phyloP scores from a whole-genome alignment of 768 basidiomycete species.

The Mycena rosella region DNA sequence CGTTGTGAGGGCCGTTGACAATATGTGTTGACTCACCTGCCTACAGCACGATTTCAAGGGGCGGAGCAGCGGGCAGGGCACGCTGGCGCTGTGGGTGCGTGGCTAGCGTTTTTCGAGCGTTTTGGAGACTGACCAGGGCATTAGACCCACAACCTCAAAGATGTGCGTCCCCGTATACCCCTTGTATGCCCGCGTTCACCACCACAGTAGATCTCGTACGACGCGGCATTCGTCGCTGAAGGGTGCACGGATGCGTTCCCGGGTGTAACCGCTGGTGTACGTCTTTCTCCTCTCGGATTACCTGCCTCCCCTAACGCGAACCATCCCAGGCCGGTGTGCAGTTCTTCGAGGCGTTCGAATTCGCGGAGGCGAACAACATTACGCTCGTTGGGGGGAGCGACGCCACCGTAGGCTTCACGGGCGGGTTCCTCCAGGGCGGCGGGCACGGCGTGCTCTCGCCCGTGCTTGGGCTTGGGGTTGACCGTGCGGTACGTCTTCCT shows the following conservation, averaged over 20 bases:
- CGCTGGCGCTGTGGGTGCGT: slow-evolving; percentile 61
- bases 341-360: slow-evolving; percentile 57
- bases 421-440: slow-evolving; percentile 54
- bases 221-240: slow-evolving; percentile 50
- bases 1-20: too few relatives aligned
- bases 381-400: slow-evolving; percentile 61
- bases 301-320: neutral
- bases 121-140: neutral
- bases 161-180: slow-evolving; percentile 39
- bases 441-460: slow-evolving; percentile 60
- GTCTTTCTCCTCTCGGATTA: slow-evolving; percentile 16
- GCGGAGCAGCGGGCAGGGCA: slow-evolving; percentile 58
- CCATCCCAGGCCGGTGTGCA: slow-evolving; percentile 58
- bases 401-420: slow-evolving; percentile 55
- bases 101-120: neutral
- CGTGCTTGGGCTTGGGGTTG: slow-evolving; percentile 60
- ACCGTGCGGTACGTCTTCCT: slow-evolving; percentile 53
- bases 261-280: slow-evolving; percentile 55
- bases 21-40: neutral
- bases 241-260: slow-evolving; percentile 48
- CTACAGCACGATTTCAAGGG: slow-evolving; percentile 63
- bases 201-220: slow-evolving; percentile 48
- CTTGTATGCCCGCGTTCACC: neutral
- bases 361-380: slow-evolving; percentile 58
- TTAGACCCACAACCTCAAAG: slow-evolving; percentile 57